phyloP scores from a whole-genome alignment of 176 grass and related monocot genomes.

The Eragrostis nindensis region DNA sequence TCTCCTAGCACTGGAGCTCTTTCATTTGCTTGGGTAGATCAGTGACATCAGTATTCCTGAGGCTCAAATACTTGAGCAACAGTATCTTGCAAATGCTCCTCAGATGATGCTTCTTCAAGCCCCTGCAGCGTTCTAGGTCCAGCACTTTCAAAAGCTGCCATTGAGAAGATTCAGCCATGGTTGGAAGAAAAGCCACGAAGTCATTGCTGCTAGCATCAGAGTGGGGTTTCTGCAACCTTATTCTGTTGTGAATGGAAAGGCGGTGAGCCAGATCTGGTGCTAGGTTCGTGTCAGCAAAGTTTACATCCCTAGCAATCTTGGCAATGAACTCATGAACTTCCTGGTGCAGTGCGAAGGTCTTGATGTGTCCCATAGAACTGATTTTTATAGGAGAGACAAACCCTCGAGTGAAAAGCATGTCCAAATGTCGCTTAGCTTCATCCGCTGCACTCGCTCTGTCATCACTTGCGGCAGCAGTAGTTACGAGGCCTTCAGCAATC shows the following conservation, averaged over 20 bases:
- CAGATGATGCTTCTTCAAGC: slow-evolving; percentile 13
- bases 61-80: slow-evolving; percentile 37
- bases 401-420: neutral
- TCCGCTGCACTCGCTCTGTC: too few relatives aligned
- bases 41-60: neutral
- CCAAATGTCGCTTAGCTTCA: too few relatives aligned
- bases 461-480: too few relatives aligned
- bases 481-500: too few relatives aligned
- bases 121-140: slow-evolving; percentile 32
- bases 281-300: neutral
- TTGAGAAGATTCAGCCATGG: neutral
- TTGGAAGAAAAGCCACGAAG: neutral
- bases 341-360: neutral
- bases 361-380: neutral
- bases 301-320: neutral
- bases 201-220: neutral
- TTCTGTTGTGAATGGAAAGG: slow-evolving; percentile 15
- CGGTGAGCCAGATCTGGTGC: neutral
- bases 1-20: slow-evolving; percentile 19
- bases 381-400: neutral
- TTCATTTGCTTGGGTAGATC: slow-evolving; percentile 12
- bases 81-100: slow-evolving; percentile 38
- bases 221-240: neutral
- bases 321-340: neutral
- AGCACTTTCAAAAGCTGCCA: slow-evolving; percentile 18